Evolutionary conservation across 495 filamentous ascomycete species (phyloP).

Genomic region (Neurospora terricola): DNA sequence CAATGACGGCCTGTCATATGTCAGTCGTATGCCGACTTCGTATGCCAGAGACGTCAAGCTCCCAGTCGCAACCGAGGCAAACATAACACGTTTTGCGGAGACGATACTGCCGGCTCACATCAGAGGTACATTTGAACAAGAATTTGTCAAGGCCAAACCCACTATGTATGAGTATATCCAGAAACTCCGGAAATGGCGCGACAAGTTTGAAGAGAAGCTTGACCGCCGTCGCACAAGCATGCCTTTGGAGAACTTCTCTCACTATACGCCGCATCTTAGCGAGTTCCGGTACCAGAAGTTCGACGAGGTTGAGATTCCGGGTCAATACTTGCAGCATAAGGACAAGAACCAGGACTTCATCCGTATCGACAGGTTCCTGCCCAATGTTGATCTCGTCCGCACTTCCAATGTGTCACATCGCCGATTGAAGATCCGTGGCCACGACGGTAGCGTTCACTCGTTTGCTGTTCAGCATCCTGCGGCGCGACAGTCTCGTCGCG

Average conservation of each 20-base stretch:
- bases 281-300: constrained; percentile 97
- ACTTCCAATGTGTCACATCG: constrained; percentile 83
- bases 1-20: constrained; percentile 84
- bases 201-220: constrained; percentile 96
- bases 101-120: constrained; percentile 91
- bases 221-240: constrained; percentile 67
- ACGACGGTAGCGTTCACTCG: constrained; percentile 88
- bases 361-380: constrained; percentile 90
- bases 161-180: constrained; percentile 98
- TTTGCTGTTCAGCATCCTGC: constrained; percentile 96
- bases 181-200: constrained; percentile 89
- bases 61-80: constrained; percentile 79
- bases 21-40: constrained; percentile 71
- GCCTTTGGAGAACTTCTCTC: constrained; percentile 51
- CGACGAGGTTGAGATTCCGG: constrained; percentile 95
- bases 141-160: constrained; percentile 88
- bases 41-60: constrained; percentile 89
- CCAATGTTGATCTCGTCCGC: constrained; percentile 84
- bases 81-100: constrained; percentile 93
- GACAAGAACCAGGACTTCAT: constrained; percentile 99
- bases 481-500: constrained; percentile 78
- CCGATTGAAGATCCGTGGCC: constrained; percentile 89
- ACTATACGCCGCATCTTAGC: constrained; percentile 77
- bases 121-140: constrained; percentile 84
- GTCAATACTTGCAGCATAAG: constrained; percentile 91